A percentile compares a stretch with the other conserved stretches of the same genome.
phyloP scores from a whole-genome alignment of 1,284 basidiomycete species.

The Cystobasidiaceae sp. region DNA sequence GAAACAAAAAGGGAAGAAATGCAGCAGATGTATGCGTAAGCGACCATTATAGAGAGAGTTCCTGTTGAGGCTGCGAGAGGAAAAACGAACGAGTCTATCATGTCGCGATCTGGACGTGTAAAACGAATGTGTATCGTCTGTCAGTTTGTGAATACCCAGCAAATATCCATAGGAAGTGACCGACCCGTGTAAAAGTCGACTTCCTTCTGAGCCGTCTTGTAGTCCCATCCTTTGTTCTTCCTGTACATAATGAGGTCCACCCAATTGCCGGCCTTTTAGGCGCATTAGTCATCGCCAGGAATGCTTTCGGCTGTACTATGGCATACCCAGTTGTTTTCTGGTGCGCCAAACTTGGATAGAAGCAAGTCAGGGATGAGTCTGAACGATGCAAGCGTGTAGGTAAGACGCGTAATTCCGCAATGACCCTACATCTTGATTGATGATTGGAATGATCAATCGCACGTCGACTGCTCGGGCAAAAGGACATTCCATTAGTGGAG shows the following conservation, averaged over 20 bases:
- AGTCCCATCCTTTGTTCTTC: slow-evolving; percentile 33
- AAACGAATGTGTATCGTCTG: background rate
- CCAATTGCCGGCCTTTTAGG: slow-evolving; percentile 34
- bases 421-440: slow-evolving; percentile 40
- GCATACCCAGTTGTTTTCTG: slow-evolving; percentile 30
- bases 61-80: too few relatives aligned
- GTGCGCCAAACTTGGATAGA: slow-evolving; percentile 29
- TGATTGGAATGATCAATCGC: slow-evolving; percentile 40
- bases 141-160: background rate
- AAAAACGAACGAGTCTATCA: slow-evolving; percentile 35
- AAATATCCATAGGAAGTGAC: too few relatives aligned
- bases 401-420: background rate
- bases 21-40: background rate
- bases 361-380: background rate
- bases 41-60: too few relatives aligned
- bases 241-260: slow-evolving; percentile 31
- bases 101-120: slow-evolving; percentile 38
- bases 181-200: slow-evolving; percentile 24
- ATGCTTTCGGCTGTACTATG: background rate
- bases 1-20: background rate
- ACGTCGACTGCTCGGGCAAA: slow-evolving; percentile 32
- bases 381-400: background rate
- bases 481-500: too few relatives aligned
- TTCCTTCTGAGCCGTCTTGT: slow-evolving; percentile 2
- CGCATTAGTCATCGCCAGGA: background rate